These are phyloP conservation scores for Lactarius sp. DNA, from an alignment of 768 basidiomycete genomes.

Conservation along the genomic window DNA sequence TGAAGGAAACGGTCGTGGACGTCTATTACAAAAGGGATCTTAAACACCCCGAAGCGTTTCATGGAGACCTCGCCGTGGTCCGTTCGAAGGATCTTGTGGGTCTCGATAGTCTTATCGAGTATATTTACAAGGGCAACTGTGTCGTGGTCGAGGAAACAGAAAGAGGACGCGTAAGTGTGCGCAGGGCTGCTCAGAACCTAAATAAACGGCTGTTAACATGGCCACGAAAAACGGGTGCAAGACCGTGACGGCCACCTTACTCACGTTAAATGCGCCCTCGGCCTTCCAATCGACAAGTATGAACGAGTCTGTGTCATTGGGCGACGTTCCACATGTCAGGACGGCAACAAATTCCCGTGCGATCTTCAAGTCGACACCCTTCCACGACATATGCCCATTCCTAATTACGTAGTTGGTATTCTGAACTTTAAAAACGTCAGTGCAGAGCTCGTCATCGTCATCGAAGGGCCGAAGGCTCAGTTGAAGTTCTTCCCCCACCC, in stretches of 20 bases:
- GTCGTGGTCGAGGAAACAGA: conserved; percentile 4
- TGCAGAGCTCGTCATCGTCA: neutral
- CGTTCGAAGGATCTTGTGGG: neutral
- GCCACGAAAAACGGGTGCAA: neutral
- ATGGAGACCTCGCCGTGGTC: neutral
- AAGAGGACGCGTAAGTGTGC: neutral
- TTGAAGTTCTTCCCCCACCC: neutral
- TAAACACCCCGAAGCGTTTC: neutral
- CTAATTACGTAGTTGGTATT: neutral
- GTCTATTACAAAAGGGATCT: neutral
- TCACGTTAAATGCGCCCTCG: neutral
- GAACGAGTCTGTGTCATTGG: neutral
- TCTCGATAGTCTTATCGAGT: neutral
- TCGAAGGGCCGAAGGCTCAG: neutral
- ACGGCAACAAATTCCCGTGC: conserved; percentile 1
- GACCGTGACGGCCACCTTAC: neutral
- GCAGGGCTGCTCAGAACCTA: neutral
- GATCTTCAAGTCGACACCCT: conserved; percentile 4
- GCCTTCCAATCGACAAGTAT: neutral
- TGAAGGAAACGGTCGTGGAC: too few relatives aligned
- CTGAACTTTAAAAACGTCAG: neutral
- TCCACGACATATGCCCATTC: neutral
- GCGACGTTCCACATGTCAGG: neutral
- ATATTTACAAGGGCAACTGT: neutral
- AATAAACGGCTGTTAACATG: neutral